A percentile compares a stretch with the other conserved stretches of the same genome.
phyloP scores from a whole-genome alignment of 129 eudicot genomes.

The Tagetes erecta region DNA sequence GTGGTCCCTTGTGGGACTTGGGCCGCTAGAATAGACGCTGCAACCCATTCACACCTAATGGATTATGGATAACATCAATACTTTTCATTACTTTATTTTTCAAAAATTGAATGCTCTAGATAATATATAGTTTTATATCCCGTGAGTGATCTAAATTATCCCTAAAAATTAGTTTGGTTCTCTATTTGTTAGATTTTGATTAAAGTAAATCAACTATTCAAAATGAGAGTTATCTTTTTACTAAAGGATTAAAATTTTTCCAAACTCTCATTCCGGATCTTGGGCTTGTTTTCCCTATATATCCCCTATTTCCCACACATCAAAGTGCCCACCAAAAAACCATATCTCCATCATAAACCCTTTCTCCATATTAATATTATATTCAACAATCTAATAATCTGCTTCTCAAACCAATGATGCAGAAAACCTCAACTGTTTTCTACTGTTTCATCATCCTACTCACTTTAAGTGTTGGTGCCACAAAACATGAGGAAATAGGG shows the following conservation, averaged over 20 bases:
- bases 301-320: background rate
- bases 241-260: background rate
- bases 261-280: slow-evolving; percentile 19
- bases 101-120: background rate
- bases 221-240: background rate
- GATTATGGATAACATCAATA: background rate
- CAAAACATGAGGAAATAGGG: slow-evolving; percentile 32
- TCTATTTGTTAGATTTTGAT: background rate
- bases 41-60: slow-evolving; percentile 27
- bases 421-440: slow-evolving; percentile 22
- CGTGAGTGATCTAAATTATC: too few species aligned
- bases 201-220: background rate
- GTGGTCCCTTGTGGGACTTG: slow-evolving; percentile 30
- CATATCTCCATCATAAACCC: background rate
- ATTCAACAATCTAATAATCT: background rate
- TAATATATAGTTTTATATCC: background rate
- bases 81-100: background rate
- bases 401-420: slow-evolving; percentile 22
- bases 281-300: slow-evolving; percentile 28
- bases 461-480: slow-evolving; percentile 24
- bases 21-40: background rate
- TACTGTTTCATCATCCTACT: slow-evolving; percentile 37
- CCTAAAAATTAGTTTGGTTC: too few species aligned
- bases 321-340: background rate
- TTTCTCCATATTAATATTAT: slow-evolving; percentile 8